Evolutionary conservation across 805 yeast species (phyloP).

Genomic region (Wickerhamiella domercqiae): DNA sequence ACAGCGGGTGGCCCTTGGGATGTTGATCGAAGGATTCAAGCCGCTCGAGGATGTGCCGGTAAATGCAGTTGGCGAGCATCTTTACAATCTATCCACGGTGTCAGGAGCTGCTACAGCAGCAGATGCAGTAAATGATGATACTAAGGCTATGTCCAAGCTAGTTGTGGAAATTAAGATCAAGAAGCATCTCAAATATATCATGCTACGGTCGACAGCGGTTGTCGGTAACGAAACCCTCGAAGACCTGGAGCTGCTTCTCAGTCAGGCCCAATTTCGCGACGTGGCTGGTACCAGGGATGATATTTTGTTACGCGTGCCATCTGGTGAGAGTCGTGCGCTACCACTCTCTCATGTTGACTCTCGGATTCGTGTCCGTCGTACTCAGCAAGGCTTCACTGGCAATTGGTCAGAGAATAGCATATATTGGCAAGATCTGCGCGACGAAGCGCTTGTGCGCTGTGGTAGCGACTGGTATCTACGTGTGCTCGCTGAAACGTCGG

Average conservation of each 20-base stretch:
- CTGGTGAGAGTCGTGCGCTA: constrained; percentile 46
- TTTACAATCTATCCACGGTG: constrained; percentile 53
- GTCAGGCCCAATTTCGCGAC: constrained; percentile 23
- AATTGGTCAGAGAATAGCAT: constrained; percentile 53
- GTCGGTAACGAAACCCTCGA: constrained; percentile 55
- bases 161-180: constrained; percentile 56
- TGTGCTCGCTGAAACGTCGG: constrained; percentile 20
- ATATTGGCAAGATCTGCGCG: constrained; percentile 47
- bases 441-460: constrained; percentile 48
- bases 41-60: constrained; percentile 45
- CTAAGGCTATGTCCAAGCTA: constrained; percentile 48
- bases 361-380: constrained; percentile 37
- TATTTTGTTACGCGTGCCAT: constrained; percentile 28
- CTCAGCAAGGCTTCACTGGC: constrained; percentile 43
- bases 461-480: constrained; percentile 16
- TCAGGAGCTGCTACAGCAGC: constrained; percentile 1
- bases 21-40: constrained; percentile 40
- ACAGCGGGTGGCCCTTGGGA: constrained; percentile 44
- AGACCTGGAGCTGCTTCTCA: constrained; percentile 27
- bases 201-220: constrained; percentile 60
- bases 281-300: constrained; percentile 25
- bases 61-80: constrained; percentile 68
- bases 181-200: constrained; percentile 61
- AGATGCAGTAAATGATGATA: not conserved
- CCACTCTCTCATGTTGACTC: constrained; percentile 57